Conservation (phyloP, 176 grass and related monocot species). For the Triticum monococcum region DNA sequence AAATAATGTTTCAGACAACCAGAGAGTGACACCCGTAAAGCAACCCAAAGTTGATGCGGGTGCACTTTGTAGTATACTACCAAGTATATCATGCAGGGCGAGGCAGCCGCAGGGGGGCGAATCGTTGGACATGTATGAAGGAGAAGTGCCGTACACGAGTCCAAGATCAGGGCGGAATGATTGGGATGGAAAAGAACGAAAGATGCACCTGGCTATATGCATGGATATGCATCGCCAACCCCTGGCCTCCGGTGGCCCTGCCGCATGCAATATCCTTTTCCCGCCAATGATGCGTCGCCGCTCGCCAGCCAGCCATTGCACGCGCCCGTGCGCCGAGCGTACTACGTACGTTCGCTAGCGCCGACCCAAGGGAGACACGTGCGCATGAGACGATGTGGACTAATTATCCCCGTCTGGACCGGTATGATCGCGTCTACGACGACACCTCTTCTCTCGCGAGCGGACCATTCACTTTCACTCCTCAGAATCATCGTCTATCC, state of each 20-base stretch:
- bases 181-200: not conserved
- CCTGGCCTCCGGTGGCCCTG: not conserved
- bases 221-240: not conserved
- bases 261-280: not conserved
- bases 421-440: not conserved
- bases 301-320: too few relatives aligned
- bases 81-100: not conserved
- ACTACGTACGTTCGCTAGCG: not conserved
- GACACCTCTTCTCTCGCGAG: not conserved
- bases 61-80: not conserved
- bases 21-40: slow-evolving; percentile 6
- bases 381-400: not conserved
- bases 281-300: not conserved
- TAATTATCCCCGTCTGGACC: not conserved
- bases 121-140: too few relatives aligned
- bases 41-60: not conserved
- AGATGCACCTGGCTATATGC: too few relatives aligned
- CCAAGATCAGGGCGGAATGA: not conserved
- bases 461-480: not conserved
- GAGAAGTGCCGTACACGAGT: slow-evolving; percentile 26
- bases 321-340: not conserved
- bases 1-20: too few relatives aligned
- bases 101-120: not conserved
- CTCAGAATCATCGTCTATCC: not conserved
- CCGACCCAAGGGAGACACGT: not conserved